Evolutionary conservation across 148 eudicot species (phyloP), one percentile per base, ranked within the genome.

Genomic region (Persicaria tinctoria): DNA sequence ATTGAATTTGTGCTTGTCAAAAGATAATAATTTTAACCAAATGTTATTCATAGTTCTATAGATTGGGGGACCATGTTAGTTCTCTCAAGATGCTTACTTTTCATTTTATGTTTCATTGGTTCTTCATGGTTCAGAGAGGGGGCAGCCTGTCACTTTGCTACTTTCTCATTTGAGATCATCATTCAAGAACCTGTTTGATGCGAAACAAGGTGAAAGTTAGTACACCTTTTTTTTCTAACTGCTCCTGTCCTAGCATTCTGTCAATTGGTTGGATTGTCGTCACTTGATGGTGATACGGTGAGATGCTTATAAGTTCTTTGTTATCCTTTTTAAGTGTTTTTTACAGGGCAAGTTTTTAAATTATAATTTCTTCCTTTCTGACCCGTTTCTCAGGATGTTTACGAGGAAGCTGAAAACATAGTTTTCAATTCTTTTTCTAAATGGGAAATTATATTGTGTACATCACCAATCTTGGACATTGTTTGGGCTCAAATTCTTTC

Each of bases 201-300:
- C 72, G 46, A 78, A 85, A 75, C 84, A 82, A 77, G 79, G 70
- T 68, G 97, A 94, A 80, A 90, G 96, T 59, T 97, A 95, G 76
- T 95, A 92, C 81, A 95, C 99, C 23, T 84, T 87, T 78, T 95
- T 95, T 82, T 54, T n/a, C 81, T 95, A 78, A 86, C 97, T 73
- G 87, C 90, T 82, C 99, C 99, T 10, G 80, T 95, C 62, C 96
- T 85, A 78, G 99, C 99, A 78, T 95, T 92, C 76, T 90, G 91
- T 82, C 89, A 90, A 74, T 78, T 95, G 86, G 91, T 86, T 81
- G 99, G 91, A 80, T 79, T 85, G 27, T 66, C 79, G 27, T 85
- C 70, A 38, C 75, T 86, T 50, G 87, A 85, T 78, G 74, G 77
- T 78, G 89, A 85, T 60, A 68, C 73, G 82, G 99, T 95, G 78